These are phyloP conservation scores for Rhynchospora pubera DNA, from an alignment of 176 grass and related monocot species.

Conservation along the genomic window DNA sequence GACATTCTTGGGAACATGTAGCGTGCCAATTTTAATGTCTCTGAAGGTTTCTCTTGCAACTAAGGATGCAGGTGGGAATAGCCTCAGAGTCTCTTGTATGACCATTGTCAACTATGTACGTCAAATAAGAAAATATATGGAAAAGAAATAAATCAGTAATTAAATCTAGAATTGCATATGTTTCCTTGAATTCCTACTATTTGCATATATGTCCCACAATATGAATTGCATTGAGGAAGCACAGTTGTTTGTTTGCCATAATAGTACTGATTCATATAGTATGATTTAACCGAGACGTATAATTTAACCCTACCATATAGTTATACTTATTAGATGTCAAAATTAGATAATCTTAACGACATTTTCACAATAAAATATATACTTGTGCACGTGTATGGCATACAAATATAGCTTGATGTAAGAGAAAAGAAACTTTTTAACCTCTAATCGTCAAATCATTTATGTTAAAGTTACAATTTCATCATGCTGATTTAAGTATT, in stretches of 20 bases:
- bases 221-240: not conserved
- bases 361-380: not conserved
- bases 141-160: not conserved
- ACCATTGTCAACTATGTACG: constrained; percentile 46
- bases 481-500: not conserved
- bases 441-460: not conserved
- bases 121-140: not conserved
- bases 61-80: constrained; percentile 31
- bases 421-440: not conserved
- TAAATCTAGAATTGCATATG: not conserved
- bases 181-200: not conserved
- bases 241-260: not conserved
- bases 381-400: not conserved
- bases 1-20: constrained; percentile 22
- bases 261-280: not conserved
- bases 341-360: not conserved
- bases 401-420: not conserved
- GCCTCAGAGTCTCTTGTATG: constrained; percentile 48
- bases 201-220: not conserved
- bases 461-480: not conserved
- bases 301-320: not conserved
- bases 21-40: constrained; percentile 28
- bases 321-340: not conserved
- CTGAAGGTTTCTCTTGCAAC: constrained; percentile 26
- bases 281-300: not conserved